These are phyloP conservation scores for Pseudogymnoascus sp. DNA, from an alignment of 2,329 filamentous ascomycete genomes.

Conservation along the genomic window DNA sequence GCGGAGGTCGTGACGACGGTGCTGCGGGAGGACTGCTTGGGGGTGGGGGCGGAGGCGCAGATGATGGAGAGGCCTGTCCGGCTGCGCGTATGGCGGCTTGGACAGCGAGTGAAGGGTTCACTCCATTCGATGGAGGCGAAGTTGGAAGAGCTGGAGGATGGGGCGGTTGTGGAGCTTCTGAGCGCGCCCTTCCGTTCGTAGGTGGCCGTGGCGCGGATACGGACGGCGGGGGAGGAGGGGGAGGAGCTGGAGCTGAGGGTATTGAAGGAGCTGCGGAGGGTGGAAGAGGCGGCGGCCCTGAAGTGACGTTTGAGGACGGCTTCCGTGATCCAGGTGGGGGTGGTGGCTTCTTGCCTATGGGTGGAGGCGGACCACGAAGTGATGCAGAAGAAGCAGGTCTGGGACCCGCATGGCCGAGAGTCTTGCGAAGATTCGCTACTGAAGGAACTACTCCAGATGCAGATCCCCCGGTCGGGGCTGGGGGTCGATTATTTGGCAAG, in stretches of 20 bases:
- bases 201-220: slow-evolving; percentile 22
- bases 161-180: slow-evolving; percentile 25
- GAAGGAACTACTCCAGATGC: slow-evolving; percentile 44
- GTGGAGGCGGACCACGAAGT: slow-evolving; percentile 63
- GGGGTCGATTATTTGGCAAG: slow-evolving; percentile 46
- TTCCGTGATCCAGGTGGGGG: slow-evolving; percentile 52
- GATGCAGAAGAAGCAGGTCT: slow-evolving; percentile 52
- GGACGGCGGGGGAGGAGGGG: slow-evolving; percentile 27
- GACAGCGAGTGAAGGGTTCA: slow-evolving; percentile 33
- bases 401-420: slow-evolving; percentile 38
- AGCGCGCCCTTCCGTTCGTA: slow-evolving; percentile 17
- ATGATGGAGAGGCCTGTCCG: slow-evolving; percentile 34
- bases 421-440: slow-evolving; percentile 53
- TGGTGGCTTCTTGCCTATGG: slow-evolving; percentile 66
- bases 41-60: slow-evolving; percentile 32
- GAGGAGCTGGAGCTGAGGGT: slow-evolving; percentile 31
- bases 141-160: slow-evolving; percentile 32
- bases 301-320: slow-evolving; percentile 39
- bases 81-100: slow-evolving; percentile 39
- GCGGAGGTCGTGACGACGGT: slow-evolving; percentile 32
- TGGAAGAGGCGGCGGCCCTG: slow-evolving; percentile 38
- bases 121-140: slow-evolving; percentile 27
- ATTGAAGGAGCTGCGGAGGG: slow-evolving; percentile 29
- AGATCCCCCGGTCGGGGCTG: slow-evolving; percentile 37
- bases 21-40: slow-evolving; percentile 36